These are phyloP conservation scores for Nevesoporus exiguus DNA, from an alignment of 768 basidiomycete genomes.

Conservation along the genomic window DNA sequence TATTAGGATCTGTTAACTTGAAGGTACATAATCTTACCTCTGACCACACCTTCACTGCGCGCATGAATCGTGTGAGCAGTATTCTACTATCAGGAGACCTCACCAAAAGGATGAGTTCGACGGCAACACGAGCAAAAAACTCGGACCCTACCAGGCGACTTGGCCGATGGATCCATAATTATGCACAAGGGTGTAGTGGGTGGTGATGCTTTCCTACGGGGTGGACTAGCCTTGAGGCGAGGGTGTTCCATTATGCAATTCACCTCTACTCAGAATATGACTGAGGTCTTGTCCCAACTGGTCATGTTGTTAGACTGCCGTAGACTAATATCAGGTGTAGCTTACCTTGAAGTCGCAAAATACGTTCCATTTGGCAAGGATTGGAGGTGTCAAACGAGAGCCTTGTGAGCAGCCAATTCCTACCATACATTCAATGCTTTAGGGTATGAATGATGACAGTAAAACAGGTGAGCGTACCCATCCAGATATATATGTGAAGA, in stretches of 20 bases:
- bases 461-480: constrained; percentile 45
- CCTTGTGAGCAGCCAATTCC: too few species aligned
- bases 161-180: constrained; percentile 52
- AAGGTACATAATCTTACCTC: constrained; percentile 33
- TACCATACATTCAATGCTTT: too few species aligned
- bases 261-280: constrained; percentile 48
- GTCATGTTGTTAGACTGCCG: too few species aligned
- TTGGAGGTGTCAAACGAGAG: too few species aligned
- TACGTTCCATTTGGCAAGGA: too few species aligned
- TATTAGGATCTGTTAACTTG: constrained; percentile 2
- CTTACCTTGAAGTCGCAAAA: too few species aligned
- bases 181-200: constrained; percentile 47
- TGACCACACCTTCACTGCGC: constrained; percentile 51
- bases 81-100: constrained; percentile 47
- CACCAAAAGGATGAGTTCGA: constrained; percentile 9
- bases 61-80: constrained; percentile 47
- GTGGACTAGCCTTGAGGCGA: constrained; percentile 13
- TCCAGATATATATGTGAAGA: constrained; percentile 70
- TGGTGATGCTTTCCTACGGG: constrained; percentile 38
- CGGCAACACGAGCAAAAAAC: background rate
- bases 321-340: too few species aligned
- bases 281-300: too few species aligned
- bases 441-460: constrained; percentile 21
- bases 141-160: constrained; percentile 44
- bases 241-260: constrained; percentile 16